Evolutionary conservation across 2,329 filamentous ascomycete genomes (phyloP), one percentile per base, ranked within the genome.

Genomic region (Drechmeria coniospora): DNA sequence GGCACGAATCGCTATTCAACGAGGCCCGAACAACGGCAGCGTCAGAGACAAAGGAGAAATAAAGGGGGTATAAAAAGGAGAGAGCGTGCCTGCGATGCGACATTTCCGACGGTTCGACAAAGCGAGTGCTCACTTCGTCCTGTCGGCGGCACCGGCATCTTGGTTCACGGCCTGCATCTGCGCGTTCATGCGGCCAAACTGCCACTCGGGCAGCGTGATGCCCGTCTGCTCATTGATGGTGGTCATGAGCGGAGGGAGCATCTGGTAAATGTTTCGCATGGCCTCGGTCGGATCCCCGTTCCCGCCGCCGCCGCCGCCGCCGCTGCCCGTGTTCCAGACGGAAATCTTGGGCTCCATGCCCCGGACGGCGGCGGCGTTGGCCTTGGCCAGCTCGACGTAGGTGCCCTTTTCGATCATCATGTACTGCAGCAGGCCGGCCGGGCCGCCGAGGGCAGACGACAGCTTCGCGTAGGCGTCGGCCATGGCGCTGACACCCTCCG

Each of bases 181-280:
- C 6, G 53, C 54, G 11, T 51, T 51, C 31, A 59, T 35, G 31
- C 45, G 49, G 0, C 69, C 69, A 45, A 74, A 74, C 47, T 74
- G 68, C 83, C 83, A 92, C 42, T 68, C 69, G 1, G 83, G 83
- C 6, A 86, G 71, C 1, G 67, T 65, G 43, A 92, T 84, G 1
- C 82, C 82, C 0, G 82, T 92, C 60, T 92, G 83, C 34, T 92
- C 82, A 41, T 90, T 77, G 44, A 92, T 87, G 0, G 83, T 92
- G 8, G 68, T 74, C 57, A 92, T 74, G 13, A 92, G 62, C 5
- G 83, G 83, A 20, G 83, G 83, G 35, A 92, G 59, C 48, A 74
- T 79, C 61, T 90, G 82, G 57, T 90, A 86, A 21, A 92, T 65
- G 40, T 87, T 86, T 38, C 80, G 65, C 54, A 90, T 76, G 1